These are phyloP conservation scores for Sugiyamaella marilandica DNA, from an alignment of 805 yeast genomes.

Conservation along the genomic window DNA sequence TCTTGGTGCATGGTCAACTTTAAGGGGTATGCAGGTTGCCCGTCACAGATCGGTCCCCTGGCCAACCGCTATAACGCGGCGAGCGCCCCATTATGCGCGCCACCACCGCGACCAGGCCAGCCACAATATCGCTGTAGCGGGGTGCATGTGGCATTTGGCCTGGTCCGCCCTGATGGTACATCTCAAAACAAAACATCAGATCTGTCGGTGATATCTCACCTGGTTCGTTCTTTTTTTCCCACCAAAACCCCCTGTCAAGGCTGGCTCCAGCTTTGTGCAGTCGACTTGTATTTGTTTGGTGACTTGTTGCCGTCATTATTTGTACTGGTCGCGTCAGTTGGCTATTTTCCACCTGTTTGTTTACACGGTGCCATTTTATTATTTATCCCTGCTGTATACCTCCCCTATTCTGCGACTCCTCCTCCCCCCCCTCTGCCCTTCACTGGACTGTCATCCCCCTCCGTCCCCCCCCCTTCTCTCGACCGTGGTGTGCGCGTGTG, in stretches of 20 bases:
- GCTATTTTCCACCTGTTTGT: neutral
- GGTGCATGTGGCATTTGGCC: neutral
- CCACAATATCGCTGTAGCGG: neutral
- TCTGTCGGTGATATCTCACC: neutral
- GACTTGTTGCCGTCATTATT: neutral
- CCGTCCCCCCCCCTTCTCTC: neutral
- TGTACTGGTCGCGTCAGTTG: neutral
- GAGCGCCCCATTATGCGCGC: neutral
- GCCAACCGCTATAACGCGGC: neutral
- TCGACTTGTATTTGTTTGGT: neutral
- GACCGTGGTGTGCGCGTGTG: neutral
- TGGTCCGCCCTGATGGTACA: neutral
- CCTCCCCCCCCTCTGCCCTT: neutral
- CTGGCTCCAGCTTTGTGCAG: neutral
- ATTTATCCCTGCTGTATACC: constrained; percentile 4
- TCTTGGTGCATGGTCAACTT: neutral
- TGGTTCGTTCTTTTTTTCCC: constrained; percentile 1
- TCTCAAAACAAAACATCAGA: constrained; percentile 1
- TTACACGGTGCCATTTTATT: neutral
- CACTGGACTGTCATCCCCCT: neutral
- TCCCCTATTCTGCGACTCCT: neutral
- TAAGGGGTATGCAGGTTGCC: constrained; percentile 1
- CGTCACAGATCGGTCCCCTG: neutral
- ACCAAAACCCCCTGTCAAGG: neutral
- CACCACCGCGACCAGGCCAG: neutral